Percentiles rank a stretch among this genome's conserved stretches.
Conservation (phyloP, 139 green algal species). For the Haematococcus lacustris region DNA sequence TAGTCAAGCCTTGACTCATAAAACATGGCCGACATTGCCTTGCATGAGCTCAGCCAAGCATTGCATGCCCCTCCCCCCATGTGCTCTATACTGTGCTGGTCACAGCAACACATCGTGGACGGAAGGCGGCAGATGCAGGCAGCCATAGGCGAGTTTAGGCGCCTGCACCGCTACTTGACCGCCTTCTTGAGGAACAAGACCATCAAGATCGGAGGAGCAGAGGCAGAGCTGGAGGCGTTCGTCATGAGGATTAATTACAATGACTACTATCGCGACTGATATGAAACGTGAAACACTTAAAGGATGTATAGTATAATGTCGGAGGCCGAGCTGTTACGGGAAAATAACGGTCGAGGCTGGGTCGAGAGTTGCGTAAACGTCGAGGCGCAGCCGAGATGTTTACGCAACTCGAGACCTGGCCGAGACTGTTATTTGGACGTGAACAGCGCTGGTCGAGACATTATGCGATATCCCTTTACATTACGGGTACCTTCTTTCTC, state of each 20-base stretch:
- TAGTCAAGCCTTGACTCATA: background rate
- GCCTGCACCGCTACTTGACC: slow-evolving; percentile 1
- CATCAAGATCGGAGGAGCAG: slow-evolving; percentile 8
- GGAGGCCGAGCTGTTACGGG: too few relatives aligned
- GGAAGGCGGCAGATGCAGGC: background rate
- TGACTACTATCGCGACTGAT: background rate
- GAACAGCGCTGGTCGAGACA: too few relatives aligned
- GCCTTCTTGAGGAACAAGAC: slow-evolving; percentile 7
- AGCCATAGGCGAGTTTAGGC: background rate
- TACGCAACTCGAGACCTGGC: too few relatives aligned
- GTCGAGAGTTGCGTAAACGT: too few relatives aligned
- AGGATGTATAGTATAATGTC: too few relatives aligned
- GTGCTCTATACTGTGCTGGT: background rate
- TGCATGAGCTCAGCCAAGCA: background rate
- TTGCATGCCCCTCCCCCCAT: background rate
- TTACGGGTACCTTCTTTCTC: too few relatives aligned
- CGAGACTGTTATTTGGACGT: too few relatives aligned
- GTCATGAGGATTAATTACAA: background rate
- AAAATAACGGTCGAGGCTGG: too few relatives aligned
- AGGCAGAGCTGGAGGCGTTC: slow-evolving; percentile 1
- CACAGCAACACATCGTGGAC: background rate
- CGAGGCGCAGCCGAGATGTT: too few relatives aligned
- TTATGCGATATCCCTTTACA: too few relatives aligned
- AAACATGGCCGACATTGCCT: background rate
- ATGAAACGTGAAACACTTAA: background rate